A percentile compares a stretch with the other conserved stretches of the same genome.
Evolutionary conservation across 2,329 filamentous ascomycete genomes (phyloP).

Genomic region (Diplodia mutila): DNA sequence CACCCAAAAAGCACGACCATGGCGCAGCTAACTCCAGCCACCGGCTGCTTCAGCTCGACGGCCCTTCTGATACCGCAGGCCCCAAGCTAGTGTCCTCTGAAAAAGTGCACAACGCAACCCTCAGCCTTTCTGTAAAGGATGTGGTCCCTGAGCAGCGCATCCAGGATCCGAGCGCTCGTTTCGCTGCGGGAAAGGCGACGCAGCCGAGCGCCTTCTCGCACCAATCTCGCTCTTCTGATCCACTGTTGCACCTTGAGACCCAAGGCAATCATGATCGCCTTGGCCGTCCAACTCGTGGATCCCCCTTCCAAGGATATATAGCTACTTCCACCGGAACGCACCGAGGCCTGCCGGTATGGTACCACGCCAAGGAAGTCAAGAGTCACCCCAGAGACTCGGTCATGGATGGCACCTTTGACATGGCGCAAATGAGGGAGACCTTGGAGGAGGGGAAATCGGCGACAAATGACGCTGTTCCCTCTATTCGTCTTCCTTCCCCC

Average conservation of each 20-base stretch:
- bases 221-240: constrained; percentile 19
- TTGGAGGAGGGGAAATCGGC: background rate
- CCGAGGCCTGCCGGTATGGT: constrained; percentile 14
- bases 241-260: constrained; percentile 11
- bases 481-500: constrained; percentile 18
- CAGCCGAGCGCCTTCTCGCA: constrained; percentile 9
- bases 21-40: background rate
- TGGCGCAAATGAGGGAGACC: background rate
- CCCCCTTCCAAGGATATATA: background rate
- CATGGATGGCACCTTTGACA: constrained; percentile 6
- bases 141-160: background rate
- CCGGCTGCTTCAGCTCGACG: constrained; percentile 1
- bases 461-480: background rate
- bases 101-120: background rate
- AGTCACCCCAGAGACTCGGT: constrained; percentile 9
- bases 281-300: background rate
- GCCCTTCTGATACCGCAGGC: background rate
- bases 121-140: background rate
- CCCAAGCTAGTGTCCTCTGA: background rate
- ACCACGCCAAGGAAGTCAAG: constrained; percentile 10
- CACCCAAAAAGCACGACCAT: constrained; percentile 4
- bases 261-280: background rate
- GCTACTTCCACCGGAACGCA: constrained; percentile 15
- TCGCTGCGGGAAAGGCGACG: background rate
- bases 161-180: constrained; percentile 18